Base-by-base conservation (phyloP, 2,329 filamentous ascomycete species). In the Grosmannia serpens region DNA sequence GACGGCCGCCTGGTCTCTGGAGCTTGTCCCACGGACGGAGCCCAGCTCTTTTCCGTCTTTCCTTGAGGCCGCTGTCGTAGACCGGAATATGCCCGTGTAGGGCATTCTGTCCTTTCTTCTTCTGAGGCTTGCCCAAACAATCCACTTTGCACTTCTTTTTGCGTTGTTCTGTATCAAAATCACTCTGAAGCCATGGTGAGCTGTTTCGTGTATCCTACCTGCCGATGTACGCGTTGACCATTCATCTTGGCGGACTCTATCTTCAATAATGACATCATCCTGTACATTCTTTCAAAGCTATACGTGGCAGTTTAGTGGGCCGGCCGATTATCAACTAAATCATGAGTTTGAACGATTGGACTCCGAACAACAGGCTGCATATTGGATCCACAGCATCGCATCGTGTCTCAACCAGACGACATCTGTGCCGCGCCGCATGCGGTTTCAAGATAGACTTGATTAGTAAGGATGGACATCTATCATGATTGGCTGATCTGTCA, bases 41-140 rank as follows among this genome's bases (percentile, higher is more conserved):
- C 66, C 3, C 64, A 68, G 56, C 58, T 70, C 20, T 71, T 70
- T 54, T 64, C 68, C 33, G 64, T 71, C 51, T 66, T 67, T 50
- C 63, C 62, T 10, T 65, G 56, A 59, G 51, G n/a, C n/a, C 31
- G 26, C n/a, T 20, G 11, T 50, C 17, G 1, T 24, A 8, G 10
- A 26, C n/a, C n/a, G n/a, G n/a, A n/a, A n/a, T n/a, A 31, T 5
- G 29, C 29, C 10, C 29, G 29, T 31, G 29, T 31, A 5, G 5
- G 11, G 11, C 35, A 38, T 38, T 38, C 35, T 15, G 8, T 38
- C 35, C 11, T 38, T 15, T 17, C 7, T 5, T 41, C 38, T 41
- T 20, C 7, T 41, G 38, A 1, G 4, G 13, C 41, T 44, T n/a
- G 20, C 5, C 7, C 41, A n/a, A 20, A 20, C 8, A 44, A 44